Conservation (phyloP, 768 basidiomycete genomes). For the Saitozyma podzolica region DNA sequence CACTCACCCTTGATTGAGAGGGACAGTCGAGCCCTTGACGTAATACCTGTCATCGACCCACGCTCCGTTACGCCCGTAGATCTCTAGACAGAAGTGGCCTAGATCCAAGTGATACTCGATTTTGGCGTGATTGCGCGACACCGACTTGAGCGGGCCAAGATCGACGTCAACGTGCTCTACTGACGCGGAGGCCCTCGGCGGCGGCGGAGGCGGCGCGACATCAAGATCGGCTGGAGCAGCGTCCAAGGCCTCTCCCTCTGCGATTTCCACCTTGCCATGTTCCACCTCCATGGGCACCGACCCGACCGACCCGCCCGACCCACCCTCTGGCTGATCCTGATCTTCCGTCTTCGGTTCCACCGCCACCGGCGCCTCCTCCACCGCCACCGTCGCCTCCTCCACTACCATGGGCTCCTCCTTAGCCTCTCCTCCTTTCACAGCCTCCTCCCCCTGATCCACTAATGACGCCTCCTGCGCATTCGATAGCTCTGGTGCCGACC, state of each 20-base stretch:
- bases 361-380: neutral
- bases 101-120: conserved; percentile 61
- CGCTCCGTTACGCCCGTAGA: conserved; percentile 94
- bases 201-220: conserved; percentile 35
- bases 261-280: conserved; percentile 2
- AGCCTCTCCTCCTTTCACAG: neutral
- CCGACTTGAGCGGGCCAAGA: conserved; percentile 92
- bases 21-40: conserved; percentile 80
- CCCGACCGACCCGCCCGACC: neutral
- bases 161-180: conserved; percentile 60
- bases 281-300: conserved; percentile 7
- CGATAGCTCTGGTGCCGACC: too few relatives aligned
- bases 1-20: conserved; percentile 76
- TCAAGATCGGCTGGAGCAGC: conserved; percentile 6
- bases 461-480: too few relatives aligned
- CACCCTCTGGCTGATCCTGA: neutral
- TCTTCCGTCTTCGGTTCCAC: neutral
- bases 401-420: neutral
- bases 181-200: conserved; percentile 18
- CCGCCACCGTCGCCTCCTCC: neutral
- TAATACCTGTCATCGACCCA: conserved; percentile 99
- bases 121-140: conserved; percentile 93
- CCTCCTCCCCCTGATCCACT: too few relatives aligned
- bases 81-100: conserved; percentile 62
- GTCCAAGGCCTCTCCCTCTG: conserved; percentile 9